phyloP scores from a whole-genome alignment of 1,139 yeast species.

The Tardiomyces blankii region DNA sequence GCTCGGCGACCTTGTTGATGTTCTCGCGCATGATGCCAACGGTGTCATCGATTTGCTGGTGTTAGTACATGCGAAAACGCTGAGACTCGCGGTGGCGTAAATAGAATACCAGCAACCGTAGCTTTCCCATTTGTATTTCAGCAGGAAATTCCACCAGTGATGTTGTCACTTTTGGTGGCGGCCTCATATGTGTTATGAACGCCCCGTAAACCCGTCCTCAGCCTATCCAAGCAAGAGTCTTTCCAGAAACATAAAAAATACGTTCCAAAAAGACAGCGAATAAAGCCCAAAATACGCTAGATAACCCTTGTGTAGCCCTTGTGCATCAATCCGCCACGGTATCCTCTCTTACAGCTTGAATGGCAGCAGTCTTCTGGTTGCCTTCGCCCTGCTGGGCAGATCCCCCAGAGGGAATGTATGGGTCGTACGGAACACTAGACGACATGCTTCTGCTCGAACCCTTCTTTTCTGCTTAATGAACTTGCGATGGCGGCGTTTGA shows the following conservation, averaged over 20 bases:
- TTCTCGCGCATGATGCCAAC: constrained; percentile 98
- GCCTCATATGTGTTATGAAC: too few relatives aligned
- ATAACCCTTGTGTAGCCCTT: too few relatives aligned
- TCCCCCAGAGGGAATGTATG: constrained; percentile 52
- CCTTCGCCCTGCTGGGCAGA: constrained; percentile 33
- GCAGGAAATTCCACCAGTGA: neutral
- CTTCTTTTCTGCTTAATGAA: too few relatives aligned
- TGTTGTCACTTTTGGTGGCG: neutral
- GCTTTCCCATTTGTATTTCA: neutral
- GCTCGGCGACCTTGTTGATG: constrained; percentile 88
- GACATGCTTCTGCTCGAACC: neutral
- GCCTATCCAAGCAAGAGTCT: too few relatives aligned
- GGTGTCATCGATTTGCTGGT: constrained; percentile 83
- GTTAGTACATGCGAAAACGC: neutral
- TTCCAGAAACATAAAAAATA: too few relatives aligned
- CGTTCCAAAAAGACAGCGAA: too few relatives aligned
- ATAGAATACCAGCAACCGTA: neutral
- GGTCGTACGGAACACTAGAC: constrained; percentile 73
- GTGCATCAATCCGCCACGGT: neutral
- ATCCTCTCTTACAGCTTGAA: constrained; percentile 59
- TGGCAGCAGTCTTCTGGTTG: constrained; percentile 57
- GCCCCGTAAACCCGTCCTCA: too few relatives aligned
- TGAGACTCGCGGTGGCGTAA: neutral
- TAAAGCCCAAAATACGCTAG: too few relatives aligned
- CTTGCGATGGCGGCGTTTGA: too few relatives aligned